Conservation (phyloP, 1,139 yeast species). For the Nakaseomyces sp. region DNA sequence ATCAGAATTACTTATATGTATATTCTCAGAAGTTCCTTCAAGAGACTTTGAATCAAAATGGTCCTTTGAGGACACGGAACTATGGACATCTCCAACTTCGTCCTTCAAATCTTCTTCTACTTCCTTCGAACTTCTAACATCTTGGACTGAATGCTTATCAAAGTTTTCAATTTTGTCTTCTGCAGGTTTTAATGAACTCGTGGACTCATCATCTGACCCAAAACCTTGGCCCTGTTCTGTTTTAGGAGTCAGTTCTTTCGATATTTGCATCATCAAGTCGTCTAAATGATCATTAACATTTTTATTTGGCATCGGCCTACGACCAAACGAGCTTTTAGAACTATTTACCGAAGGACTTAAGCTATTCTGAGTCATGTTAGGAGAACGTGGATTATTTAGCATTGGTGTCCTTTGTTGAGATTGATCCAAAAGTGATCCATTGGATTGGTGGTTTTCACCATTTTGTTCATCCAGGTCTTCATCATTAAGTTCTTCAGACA, state of each 20-base stretch:
- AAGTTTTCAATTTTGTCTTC: neutral
- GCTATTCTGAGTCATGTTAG: neutral
- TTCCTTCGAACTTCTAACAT: neutral
- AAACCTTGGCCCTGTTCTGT: conserved; percentile 5
- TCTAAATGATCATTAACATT: conserved; percentile 26
- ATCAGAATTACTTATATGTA: neutral
- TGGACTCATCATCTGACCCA: conserved; percentile 2
- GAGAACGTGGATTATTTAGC: neutral
- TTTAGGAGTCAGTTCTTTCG: conserved; percentile 28
- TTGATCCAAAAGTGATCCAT: neutral
- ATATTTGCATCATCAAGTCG: conserved; percentile 26
- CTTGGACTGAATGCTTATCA: neutral
- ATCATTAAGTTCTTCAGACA: neutral
- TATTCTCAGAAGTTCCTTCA: no score
- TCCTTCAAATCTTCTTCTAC: neutral
- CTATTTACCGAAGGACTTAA: conserved; percentile 8
- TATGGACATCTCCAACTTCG: neutral
- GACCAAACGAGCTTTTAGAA: conserved; percentile 8
- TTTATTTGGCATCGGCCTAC: conserved; percentile 10
- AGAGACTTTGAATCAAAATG: no score
- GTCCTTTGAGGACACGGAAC: no score
- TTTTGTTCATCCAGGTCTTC: conserved; percentile 3
- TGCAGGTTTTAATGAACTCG: neutral
- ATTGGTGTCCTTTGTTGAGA: conserved; percentile 1
- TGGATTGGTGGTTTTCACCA: neutral